A percentile compares a stretch with the other conserved stretches of the same genome.
Conservation (phyloP, 305 asterid species). For the Solanum hybrid region DNA sequence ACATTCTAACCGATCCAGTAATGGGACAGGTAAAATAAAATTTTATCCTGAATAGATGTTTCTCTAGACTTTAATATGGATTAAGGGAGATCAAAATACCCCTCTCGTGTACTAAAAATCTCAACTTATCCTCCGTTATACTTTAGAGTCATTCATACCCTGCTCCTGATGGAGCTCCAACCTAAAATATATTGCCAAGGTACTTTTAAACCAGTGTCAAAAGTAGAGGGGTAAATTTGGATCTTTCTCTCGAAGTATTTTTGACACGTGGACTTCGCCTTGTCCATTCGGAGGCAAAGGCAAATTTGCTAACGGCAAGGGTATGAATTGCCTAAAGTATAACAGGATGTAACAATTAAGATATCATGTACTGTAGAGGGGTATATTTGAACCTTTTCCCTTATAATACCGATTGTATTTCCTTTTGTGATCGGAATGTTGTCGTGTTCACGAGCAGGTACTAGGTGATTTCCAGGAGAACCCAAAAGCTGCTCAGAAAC, state of each 20-base stretch:
- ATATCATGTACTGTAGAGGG: background rate
- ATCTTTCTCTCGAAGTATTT: background rate
- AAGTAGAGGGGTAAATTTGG: background rate
- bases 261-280: background rate
- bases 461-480: background rate
- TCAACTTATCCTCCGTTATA: background rate
- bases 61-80: background rate
- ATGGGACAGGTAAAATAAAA: background rate
- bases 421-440: background rate
- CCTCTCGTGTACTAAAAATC: background rate
- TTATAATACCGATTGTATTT: background rate
- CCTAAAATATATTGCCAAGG: background rate
- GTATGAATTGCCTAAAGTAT: background rate
- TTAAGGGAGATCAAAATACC: background rate
- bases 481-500: background rate
- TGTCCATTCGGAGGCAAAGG: background rate
- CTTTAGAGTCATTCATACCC: background rate
- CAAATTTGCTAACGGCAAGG: no score
- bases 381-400: background rate
- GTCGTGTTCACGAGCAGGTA: background rate
- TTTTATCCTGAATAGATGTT: background rate
- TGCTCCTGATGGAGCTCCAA: no score
- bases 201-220: background rate
- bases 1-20: background rate
- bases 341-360: background rate